Conservation (phyloP, 495 filamentous ascomycete species). For the Melanomma pulvis-pyrius region DNA sequence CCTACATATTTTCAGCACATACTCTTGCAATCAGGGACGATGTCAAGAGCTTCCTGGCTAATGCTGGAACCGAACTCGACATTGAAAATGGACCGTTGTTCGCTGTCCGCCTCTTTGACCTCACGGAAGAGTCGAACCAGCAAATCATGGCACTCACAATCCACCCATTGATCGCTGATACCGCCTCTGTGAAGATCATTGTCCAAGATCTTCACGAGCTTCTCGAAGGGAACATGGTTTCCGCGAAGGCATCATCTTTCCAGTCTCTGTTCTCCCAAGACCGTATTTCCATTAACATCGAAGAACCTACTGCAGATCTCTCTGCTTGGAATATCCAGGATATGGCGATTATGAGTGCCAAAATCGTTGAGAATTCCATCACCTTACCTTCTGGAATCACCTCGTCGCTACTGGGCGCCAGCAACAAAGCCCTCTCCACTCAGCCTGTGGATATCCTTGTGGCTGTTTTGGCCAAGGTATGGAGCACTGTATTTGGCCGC, state of each 20-base stretch:
- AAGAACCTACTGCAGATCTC: neutral
- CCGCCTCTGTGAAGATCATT: slow-evolving; percentile 27
- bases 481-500: slow-evolving; percentile 5
- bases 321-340: slow-evolving; percentile 7
- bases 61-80: slow-evolving; percentile 11
- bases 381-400: slow-evolving; percentile 45
- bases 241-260: slow-evolving; percentile 18
- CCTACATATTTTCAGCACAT: slow-evolving; percentile 26
- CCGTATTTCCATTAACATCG: neutral
- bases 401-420: slow-evolving; percentile 41
- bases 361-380: slow-evolving; percentile 29
- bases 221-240: slow-evolving; percentile 15
- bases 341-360: neutral
- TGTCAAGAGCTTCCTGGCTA: slow-evolving; percentile 1
- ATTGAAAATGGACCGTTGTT: slow-evolving; percentile 31
- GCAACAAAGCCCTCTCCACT: slow-evolving; percentile 22
- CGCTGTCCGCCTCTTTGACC: slow-evolving; percentile 28
- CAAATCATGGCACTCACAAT: slow-evolving; percentile 23
- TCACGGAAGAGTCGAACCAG: slow-evolving; percentile 10
- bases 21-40: slow-evolving; percentile 5
- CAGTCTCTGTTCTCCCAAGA: slow-evolving; percentile 10
- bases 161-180: slow-evolving; percentile 30
- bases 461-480: slow-evolving; percentile 15
- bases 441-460: slow-evolving; percentile 16
- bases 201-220: slow-evolving; percentile 31